phyloP scores from a whole-genome alignment of 2,329 filamentous ascomycete genomes.

The Penicillium glabrum region DNA sequence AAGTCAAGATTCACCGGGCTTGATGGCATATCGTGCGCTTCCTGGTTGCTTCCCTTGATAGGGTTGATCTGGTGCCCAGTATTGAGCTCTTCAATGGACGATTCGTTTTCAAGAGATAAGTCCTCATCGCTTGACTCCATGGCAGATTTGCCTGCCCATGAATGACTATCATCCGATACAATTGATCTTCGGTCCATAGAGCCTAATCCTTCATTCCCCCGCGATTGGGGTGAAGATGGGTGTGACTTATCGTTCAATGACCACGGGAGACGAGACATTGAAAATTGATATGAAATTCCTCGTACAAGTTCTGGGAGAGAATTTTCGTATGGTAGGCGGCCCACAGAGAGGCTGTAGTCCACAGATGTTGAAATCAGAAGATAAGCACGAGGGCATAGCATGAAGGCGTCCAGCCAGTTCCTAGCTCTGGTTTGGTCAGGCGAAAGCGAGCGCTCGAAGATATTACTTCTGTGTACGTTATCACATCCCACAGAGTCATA shows the following conservation, averaged over 20 bases:
- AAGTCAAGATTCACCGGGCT: constrained; percentile 6
- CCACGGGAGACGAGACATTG: constrained; percentile 21
- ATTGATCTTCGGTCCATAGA: not conserved
- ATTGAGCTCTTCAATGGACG: not conserved
- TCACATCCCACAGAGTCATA: not conserved
- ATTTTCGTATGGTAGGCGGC: constrained; percentile 19
- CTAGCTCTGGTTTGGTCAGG: constrained; percentile 5
- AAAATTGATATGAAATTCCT: constrained; percentile 16
- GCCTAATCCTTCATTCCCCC: not conserved
- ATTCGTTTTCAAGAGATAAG: not conserved
- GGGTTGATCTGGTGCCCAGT: not conserved
- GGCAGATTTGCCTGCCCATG: too few species aligned
- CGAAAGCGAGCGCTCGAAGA: not conserved
- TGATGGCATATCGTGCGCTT: not conserved
- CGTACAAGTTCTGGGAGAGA: constrained; percentile 23
- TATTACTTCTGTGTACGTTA: not conserved
- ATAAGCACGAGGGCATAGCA: constrained; percentile 25
- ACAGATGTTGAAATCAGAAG: constrained; percentile 28
- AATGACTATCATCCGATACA: too few species aligned
- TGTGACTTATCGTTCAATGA: not conserved
- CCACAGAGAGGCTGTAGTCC: constrained; percentile 24
- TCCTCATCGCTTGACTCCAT: not conserved
- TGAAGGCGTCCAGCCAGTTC: constrained; percentile 26
- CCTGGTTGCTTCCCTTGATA: not conserved
- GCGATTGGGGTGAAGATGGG: not conserved